phyloP scores from a whole-genome alignment of 345 rosid species.

The Toxicodendron radicans region DNA sequence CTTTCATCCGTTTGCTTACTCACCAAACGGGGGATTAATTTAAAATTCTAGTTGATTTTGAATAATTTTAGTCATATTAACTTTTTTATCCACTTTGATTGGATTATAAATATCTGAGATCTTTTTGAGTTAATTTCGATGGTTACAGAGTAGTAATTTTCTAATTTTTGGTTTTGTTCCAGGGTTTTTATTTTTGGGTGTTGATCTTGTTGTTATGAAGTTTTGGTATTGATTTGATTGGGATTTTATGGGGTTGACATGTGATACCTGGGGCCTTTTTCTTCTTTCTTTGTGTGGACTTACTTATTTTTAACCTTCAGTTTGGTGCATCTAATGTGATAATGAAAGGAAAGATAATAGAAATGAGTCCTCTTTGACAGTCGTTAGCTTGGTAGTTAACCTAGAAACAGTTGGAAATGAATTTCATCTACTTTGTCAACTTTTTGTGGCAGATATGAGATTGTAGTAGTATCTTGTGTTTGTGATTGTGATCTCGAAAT shows the following conservation, averaged over 20 bases:
- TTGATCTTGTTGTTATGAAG: constrained; percentile 5
- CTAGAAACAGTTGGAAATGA: background rate
- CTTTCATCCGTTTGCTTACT: constrained; percentile 5
- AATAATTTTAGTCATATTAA: background rate
- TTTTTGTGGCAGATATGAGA: background rate
- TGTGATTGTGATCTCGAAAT: background rate
- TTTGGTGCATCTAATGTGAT: constrained; percentile 12
- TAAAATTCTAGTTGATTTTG: background rate
- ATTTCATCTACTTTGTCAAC: background rate
- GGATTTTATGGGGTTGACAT: background rate
- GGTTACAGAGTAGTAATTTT: background rate
- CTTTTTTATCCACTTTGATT: background rate
- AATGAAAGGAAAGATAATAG: background rate
- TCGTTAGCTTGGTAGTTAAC: constrained; percentile 5
- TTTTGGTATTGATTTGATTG: background rate
- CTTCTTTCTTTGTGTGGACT: background rate
- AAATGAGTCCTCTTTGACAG: background rate
- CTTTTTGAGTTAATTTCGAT: constrained; percentile 10
- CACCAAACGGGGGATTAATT: background rate
- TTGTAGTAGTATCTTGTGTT: background rate
- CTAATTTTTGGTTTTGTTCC: background rate
- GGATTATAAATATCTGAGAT: constrained; percentile 5
- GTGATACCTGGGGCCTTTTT: background rate
- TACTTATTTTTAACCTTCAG: background rate
- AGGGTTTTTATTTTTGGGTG: background rate